Evolutionary conservation across 257 asterid species (phyloP).

Genomic region (Solanum habrochaites): DNA sequence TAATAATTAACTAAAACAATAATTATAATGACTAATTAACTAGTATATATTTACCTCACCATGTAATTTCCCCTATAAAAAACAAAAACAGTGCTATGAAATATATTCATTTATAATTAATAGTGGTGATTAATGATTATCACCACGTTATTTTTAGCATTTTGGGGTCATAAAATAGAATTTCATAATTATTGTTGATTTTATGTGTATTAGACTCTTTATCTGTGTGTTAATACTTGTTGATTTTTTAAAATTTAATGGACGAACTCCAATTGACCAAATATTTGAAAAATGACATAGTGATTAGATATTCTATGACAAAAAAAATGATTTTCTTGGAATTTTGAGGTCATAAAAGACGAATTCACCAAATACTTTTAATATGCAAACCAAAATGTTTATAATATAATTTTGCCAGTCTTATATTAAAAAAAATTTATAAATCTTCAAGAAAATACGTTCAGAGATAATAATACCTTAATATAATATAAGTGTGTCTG

Average conservation of each 20-base stretch:
- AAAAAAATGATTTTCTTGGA: neutral
- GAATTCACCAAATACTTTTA: neutral
- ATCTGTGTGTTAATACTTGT: no score
- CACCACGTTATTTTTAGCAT: no score
- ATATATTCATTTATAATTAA: neutral
- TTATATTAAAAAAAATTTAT: no score
- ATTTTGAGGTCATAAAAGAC: neutral
- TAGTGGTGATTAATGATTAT: no score
- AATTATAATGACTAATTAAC: no score
- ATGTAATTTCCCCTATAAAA: no score
- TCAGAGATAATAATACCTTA: fast-evolving
- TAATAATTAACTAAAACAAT: no score
- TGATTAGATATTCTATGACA: neutral
- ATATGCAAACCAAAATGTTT: neutral
- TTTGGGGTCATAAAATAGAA: no score
- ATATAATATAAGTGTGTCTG: no score
- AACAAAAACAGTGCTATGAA: neutral
- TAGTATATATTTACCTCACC: no score
- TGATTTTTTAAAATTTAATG: neutral
- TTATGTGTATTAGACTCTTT: neutral
- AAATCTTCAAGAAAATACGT: neutral
- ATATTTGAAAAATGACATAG: neutral
- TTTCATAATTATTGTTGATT: no score
- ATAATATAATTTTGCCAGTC: neutral
- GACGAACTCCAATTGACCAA: no score